These are phyloP conservation scores for Tarenaya hassleriana DNA, from an alignment of 345 rosid species.

Conservation along the genomic window DNA sequence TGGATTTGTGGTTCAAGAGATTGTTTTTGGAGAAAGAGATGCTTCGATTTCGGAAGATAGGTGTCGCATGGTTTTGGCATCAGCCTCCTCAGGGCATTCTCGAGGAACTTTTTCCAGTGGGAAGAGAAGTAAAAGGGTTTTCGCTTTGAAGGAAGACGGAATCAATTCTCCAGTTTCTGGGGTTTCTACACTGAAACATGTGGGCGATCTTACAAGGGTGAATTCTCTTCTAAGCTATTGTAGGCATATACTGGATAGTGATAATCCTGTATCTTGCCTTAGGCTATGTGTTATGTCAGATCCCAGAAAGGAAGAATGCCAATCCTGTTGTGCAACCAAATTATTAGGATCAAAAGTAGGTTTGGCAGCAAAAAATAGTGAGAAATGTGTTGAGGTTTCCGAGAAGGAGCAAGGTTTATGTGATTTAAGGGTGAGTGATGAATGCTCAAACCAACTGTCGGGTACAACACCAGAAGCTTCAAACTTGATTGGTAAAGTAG, in stretches of 20 bases:
- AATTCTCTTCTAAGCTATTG: slow-evolving; percentile 43
- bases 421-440: slow-evolving; percentile 18
- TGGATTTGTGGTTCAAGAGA: slow-evolving; percentile 59
- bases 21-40: slow-evolving; percentile 44
- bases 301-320: slow-evolving; percentile 21
- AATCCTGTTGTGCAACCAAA: slow-evolving; percentile 18
- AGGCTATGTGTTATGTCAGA: slow-evolving; percentile 29
- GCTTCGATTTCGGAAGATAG: slow-evolving; percentile 9
- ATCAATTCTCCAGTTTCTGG: slow-evolving; percentile 15
- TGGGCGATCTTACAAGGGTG: slow-evolving; percentile 32
- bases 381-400: slow-evolving; percentile 18
- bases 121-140: slow-evolving; percentile 63
- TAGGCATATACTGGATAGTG: slow-evolving; percentile 44
- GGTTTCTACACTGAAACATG: slow-evolving; percentile 19
- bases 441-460: slow-evolving; percentile 19
- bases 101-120: slow-evolving; percentile 54
- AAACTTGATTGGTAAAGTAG: slow-evolving; percentile 9
- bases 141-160: slow-evolving; percentile 43
- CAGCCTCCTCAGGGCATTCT: slow-evolving; percentile 32
- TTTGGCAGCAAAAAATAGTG: slow-evolving; percentile 22
- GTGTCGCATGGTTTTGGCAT: slow-evolving; percentile 24
- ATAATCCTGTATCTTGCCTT: slow-evolving; percentile 57
- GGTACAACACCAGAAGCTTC: slow-evolving; percentile 20
- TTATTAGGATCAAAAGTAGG: slow-evolving; percentile 14
- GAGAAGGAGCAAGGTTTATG: slow-evolving; percentile 19